Base-by-base conservation (phyloP, 2,329 filamentous ascomycete genomes). In the Aspergillus neotritici region DNA sequence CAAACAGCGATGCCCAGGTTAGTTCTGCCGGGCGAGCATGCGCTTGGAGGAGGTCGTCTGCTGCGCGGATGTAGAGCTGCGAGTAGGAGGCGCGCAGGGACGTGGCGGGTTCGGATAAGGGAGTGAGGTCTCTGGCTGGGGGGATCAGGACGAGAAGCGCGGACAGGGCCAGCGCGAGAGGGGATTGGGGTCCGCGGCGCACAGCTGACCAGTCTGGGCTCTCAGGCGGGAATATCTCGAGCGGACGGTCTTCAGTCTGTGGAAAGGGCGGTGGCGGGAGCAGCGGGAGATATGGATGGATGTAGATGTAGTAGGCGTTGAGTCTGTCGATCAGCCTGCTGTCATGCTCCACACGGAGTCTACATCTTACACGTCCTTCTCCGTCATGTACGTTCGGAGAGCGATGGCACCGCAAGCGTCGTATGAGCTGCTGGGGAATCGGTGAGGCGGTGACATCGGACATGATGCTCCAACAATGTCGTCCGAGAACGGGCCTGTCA, bases 281-380 rank as follows among this genome's bases (percentile, higher is more conserved):
- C n/a, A 59, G 15, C 2, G 56, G 54, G 13, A 59, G 39, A 34
- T 56, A 59, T 16, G 54, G 48, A 32, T 59, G 57, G 33, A 60
- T 52, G 29, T 49, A 57, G 3, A 59, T 48, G 31, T 60, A 59
- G 38, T 60, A 59, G 4, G 56, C 54, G 31, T 58, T 58, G 13
- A 47, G 7, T 33, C 57, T 60, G 31, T n/a, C n/a, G 21, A 8
- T 15, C 13, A 13, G 8, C 10, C 7, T 16, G 9, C n/a, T 47
- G 10, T n/a, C n/a, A n/a, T n/a, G n/a, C n/a, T n/a, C n/a, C n/a
- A n/a, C n/a, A n/a, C n/a, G n/a, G n/a, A n/a, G n/a, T n/a, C n/a
- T n/a, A n/a, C n/a, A n/a, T n/a, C n/a, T n/a, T n/a, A n/a, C n/a
- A 7, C 12, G n/a, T 13, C 25, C 12, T 32, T 33, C 17, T 36